Evolutionary conservation across 345 rosid genomes (phyloP), one percentile per base, ranked within the genome.

Genomic region (Populus deltoides): DNA sequence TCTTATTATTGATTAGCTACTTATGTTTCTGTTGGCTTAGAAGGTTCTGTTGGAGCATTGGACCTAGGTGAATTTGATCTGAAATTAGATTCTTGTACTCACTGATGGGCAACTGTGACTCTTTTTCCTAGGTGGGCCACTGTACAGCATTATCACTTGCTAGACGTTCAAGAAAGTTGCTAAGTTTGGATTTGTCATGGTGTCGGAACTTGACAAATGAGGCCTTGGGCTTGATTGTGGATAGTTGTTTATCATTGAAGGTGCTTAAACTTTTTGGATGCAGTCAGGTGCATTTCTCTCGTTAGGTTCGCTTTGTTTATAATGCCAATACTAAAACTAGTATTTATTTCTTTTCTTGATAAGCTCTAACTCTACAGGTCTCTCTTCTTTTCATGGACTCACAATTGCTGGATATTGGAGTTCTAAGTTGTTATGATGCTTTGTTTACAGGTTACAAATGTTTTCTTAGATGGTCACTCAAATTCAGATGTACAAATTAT

Each of bases 261-360:
- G 83, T 88, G 79, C 85, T 96, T 75, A 93, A 89, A 81, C 71
- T 96, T 70, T 96, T 92, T 74, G 99, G 99, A 79, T 93, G 98
- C 86, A 81, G 86, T 75, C 99, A 95, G 94, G 99, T 94, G 35
- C 18, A 31, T 10, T 18, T 12, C 8, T 66, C 51, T 45, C 17
- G 17, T 45, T 45, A 45, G 51, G 51, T 45, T 3, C 51, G 11
- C 51, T 45, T 13, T 45, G 51, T 41, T 12, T 10, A 41, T 12
- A 41, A 41, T 41, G 3, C 11, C 45, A 41, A 41, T 39, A 41
- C 45, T 41, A 41, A 41, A 41, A 41, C 45, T 41, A 10, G 13
- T 41, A 41, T 41, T 41, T 41, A 41, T 41, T 41, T 41, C 45
- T 41, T 0, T 41, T 41, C 45, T 41, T 41, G 45, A 41, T 41